Evolutionary conservation across 371 early-diverging fungal species (phyloP).

Genomic region (Thermomucor indicae-seudaticae): DNA sequence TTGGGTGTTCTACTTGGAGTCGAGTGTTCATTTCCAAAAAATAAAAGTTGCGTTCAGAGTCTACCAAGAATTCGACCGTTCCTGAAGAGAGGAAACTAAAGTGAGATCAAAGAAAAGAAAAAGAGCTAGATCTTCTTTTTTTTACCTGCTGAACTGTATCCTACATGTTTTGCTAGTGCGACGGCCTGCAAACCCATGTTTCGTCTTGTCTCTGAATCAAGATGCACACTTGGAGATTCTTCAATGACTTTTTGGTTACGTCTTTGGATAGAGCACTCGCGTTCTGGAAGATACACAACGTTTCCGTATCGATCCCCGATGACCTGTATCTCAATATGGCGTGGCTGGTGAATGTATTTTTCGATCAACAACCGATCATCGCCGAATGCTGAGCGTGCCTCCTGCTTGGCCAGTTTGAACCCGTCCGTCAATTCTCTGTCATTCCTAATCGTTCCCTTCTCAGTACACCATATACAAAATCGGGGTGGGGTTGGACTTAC

Average conservation of each 20-base stretch:
- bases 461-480: neutral
- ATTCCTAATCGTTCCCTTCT: constrained; percentile 21
- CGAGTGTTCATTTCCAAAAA: constrained; percentile 91
- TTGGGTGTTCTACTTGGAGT: constrained; percentile 95
- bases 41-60: constrained; percentile 68
- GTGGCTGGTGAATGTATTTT: constrained; percentile 82
- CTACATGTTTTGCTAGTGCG: constrained; percentile 74
- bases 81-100: constrained; percentile 13
- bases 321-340: constrained; percentile 86
- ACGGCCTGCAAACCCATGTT: constrained; percentile 87
- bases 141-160: constrained; percentile 75
- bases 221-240: constrained; percentile 77
- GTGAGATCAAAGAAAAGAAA: neutral
- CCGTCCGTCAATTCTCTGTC: constrained; percentile 72
- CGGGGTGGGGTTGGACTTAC: constrained; percentile 15
- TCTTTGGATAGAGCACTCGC: constrained; percentile 91
- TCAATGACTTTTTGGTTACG: constrained; percentile 84
- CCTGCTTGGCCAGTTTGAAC: constrained; percentile 75
- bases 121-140: neutral
- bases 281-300: constrained; percentile 79
- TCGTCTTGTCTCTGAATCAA: constrained; percentile 58
- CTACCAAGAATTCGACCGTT: constrained; percentile 78
- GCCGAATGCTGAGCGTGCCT: constrained; percentile 82
- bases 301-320: constrained; percentile 77
- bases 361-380: constrained; percentile 87